phyloP scores from a whole-genome alignment of 2,329 filamentous ascomycete genomes.

The Colletotrichum tanaceti region DNA sequence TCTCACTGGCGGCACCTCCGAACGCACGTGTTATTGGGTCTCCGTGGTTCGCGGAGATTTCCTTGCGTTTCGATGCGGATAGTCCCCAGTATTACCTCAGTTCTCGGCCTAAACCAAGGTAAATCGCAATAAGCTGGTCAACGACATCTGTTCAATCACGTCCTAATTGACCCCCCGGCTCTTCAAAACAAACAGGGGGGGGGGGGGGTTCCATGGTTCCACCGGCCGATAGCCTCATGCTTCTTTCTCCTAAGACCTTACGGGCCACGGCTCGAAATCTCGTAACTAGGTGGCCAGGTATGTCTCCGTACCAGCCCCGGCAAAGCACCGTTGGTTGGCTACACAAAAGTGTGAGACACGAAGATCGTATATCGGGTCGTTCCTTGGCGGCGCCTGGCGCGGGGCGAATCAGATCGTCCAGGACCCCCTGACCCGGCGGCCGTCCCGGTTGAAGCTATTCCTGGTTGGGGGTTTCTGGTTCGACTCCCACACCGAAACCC shows the following conservation, averaged over 20 bases:
- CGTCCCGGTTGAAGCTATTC: conserved; percentile 6
- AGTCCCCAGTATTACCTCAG: too few species aligned
- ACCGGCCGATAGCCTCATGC: conserved; percentile 4
- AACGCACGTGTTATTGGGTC: background rate
- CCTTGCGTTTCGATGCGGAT: background rate
- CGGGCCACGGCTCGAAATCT: background rate
- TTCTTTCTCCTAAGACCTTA: conserved; percentile 13
- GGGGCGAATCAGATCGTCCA: conserved; percentile 25
- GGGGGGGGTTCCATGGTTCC: too few species aligned
- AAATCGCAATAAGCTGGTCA: conserved; percentile 7
- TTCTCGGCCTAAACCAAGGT: background rate
- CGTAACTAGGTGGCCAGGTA: too few species aligned
- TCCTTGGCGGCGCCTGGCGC: conserved; percentile 26
- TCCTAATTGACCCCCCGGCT: background rate
- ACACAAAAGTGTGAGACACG: conserved; percentile 31
- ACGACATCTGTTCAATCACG: background rate
- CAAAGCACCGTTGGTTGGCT: conserved; percentile 27
- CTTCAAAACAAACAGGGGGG: background rate
- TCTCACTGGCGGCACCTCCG: conserved; percentile 1
- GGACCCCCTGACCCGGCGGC: conserved; percentile 21
- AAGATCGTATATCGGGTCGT: conserved; percentile 31
- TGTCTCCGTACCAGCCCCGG: background rate
- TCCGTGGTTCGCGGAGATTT: background rate
- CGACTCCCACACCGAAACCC: conserved; percentile 1
- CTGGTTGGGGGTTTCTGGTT: conserved; percentile 25